Percentiles rank a stretch among this genome's conserved stretches.
Evolutionary conservation across 352 stramenopile genomes (phyloP).

Genomic region (Phytopythium kandeliae): DNA sequence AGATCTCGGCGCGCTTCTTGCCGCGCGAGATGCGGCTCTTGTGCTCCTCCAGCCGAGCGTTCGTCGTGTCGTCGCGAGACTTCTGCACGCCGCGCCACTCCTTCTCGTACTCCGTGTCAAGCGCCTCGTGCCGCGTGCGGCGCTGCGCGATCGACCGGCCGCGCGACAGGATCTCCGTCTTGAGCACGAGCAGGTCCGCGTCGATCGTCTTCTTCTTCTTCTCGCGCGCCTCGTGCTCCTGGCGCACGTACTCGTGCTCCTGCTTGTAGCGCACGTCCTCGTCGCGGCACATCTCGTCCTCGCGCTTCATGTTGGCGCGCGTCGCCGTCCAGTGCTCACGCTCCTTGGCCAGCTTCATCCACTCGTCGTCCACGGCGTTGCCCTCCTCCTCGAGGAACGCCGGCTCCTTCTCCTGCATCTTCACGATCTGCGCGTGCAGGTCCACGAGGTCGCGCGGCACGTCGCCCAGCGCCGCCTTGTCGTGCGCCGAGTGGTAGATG

Average conservation of each 20-base stretch:
- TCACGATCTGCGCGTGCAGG: conserved; percentile 68
- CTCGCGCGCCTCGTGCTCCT: conserved; percentile 63
- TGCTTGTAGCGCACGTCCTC: conserved; percentile 81
- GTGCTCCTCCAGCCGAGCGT: conserved; percentile 63
- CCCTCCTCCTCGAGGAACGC: conserved; percentile 75
- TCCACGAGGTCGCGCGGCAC: conserved; percentile 70
- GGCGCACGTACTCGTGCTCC: conserved; percentile 79
- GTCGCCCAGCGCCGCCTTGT: conserved; percentile 13
- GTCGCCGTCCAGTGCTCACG: conserved; percentile 86
- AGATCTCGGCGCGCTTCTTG: conserved; percentile 84
- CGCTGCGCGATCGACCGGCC: conserved; percentile 69
- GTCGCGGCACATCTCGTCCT: conserved; percentile 84
- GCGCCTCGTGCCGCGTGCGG: conserved; percentile 56
- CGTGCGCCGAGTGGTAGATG: conserved; percentile 58
- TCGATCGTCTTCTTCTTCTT: conserved; percentile 85
- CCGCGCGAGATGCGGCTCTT: conserved; percentile 55
- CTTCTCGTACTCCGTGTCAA: conserved; percentile 81
- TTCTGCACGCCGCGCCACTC: conserved; percentile 79
- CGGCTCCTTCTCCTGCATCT: conserved; percentile 83
- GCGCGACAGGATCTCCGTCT: conserved; percentile 75
- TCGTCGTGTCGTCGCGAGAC: conserved; percentile 54
- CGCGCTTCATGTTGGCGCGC: conserved; percentile 86
- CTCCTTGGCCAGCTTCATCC: conserved; percentile 87
- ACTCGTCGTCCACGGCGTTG: conserved; percentile 79
- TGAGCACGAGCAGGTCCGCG: conserved; percentile 63